Evolutionary conservation across 768 basidiomycete genomes (phyloP).

Genomic region (Leucocoprinus sp.): DNA sequence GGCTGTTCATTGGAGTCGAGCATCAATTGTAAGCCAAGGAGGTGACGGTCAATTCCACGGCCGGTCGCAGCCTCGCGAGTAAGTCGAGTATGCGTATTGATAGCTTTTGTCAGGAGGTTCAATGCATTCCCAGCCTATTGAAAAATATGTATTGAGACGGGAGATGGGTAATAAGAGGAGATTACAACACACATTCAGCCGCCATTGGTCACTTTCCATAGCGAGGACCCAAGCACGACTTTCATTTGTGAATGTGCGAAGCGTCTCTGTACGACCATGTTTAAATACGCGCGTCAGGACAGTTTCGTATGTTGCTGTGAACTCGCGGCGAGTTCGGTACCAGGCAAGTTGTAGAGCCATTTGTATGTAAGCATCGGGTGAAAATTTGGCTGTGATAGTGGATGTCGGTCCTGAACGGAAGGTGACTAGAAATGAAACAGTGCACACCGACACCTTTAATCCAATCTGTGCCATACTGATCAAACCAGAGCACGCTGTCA

Average conservation of each 20-base stretch:
- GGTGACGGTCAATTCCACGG: slow-evolving; percentile 81
- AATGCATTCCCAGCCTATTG: slow-evolving; percentile 24
- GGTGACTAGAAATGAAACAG: not conserved
- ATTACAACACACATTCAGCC: slow-evolving; percentile 35
- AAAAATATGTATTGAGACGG: slow-evolving; percentile 19
- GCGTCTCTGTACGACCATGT: slow-evolving; percentile 85
- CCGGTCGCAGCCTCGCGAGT: slow-evolving; percentile 76
- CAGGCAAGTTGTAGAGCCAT: slow-evolving; percentile 90
- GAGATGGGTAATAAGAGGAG: not conserved
- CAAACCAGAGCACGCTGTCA: slow-evolving; percentile 74
- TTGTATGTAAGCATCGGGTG: slow-evolving; percentile 84
- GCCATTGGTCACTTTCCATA: slow-evolving; percentile 46
- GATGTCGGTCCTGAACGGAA: not conserved
- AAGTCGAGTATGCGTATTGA: slow-evolving; percentile 60
- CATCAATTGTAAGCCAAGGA: slow-evolving; percentile 74
- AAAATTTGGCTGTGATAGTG: slow-evolving; percentile 27
- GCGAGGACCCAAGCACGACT: slow-evolving; percentile 70
- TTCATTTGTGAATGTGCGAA: slow-evolving; percentile 67
- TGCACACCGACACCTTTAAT: slow-evolving; percentile 65
- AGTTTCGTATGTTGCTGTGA: slow-evolving; percentile 91
- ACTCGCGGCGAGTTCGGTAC: slow-evolving; percentile 66
- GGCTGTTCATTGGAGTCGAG: slow-evolving; percentile 48
- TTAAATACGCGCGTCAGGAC: slow-evolving; percentile 82
- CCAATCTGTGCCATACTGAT: slow-evolving; percentile 80
- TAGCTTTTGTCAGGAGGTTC: slow-evolving; percentile 54